Evolutionary conservation across 768 basidiomycete genomes (phyloP).

Genomic region (Nevesoporus exiguus): DNA sequence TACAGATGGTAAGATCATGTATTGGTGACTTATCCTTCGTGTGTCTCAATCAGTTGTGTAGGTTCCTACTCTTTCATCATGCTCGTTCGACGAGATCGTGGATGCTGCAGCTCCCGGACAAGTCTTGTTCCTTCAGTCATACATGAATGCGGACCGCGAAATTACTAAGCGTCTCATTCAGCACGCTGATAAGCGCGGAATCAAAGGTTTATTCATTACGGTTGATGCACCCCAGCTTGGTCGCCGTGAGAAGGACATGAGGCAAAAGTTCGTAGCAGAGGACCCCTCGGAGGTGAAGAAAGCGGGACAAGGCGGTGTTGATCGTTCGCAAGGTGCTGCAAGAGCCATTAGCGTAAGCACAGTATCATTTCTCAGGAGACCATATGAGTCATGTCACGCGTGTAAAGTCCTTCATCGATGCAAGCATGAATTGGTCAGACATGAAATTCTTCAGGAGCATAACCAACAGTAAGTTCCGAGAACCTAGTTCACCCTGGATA

Average conservation of each 20-base stretch:
- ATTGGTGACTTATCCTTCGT: neutral
- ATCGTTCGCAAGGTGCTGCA: constrained; percentile 89
- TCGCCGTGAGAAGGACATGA: constrained; percentile 93
- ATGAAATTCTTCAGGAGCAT: constrained; percentile 70
- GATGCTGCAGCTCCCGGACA: constrained; percentile 79
- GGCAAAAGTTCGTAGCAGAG: constrained; percentile 90
- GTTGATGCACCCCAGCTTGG: constrained; percentile 98
- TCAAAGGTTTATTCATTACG: constrained; percentile 94
- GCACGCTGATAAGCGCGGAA: constrained; percentile 85
- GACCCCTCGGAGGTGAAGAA: constrained; percentile 40
- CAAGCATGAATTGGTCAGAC: constrained; percentile 74
- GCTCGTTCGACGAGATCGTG: constrained; percentile 94
- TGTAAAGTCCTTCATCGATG: constrained; percentile 87
- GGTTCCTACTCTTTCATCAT: constrained; percentile 95
- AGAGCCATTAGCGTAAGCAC: constrained; percentile 80
- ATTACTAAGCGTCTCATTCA: constrained; percentile 85
- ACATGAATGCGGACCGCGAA: constrained; percentile 83
- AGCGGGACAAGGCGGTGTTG: constrained; percentile 50
- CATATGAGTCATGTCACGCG: neutral
- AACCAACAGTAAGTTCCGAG: constrained; percentile 49
- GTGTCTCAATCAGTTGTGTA: constrained; percentile 27
- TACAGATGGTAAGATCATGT: constrained; percentile 56
- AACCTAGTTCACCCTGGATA: constrained; percentile 4
- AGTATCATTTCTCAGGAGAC: neutral
- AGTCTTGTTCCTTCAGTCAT: constrained; percentile 84